Percentiles rank a stretch among this genome's conserved stretches.
Evolutionary conservation across 139 green algal species (phyloP).

Genomic region (Chlamydomonas sphaeroides): DNA sequence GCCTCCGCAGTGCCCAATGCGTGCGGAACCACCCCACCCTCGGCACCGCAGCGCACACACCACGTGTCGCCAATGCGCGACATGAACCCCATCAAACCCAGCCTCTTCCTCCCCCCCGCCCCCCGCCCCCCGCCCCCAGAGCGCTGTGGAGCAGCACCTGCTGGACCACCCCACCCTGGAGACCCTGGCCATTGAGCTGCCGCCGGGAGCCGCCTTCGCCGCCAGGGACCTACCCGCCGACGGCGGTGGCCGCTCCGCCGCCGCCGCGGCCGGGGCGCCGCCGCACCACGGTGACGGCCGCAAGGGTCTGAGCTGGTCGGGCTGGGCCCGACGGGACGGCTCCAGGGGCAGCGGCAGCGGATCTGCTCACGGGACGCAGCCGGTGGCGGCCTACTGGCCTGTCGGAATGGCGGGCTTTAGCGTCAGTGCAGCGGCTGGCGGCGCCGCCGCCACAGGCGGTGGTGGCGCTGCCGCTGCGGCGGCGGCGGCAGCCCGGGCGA

Average conservation of each 20-base stretch:
- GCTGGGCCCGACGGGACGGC: no score
- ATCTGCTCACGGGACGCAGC: no score
- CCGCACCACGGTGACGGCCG: background rate
- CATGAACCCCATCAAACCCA: background rate
- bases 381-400: no score
- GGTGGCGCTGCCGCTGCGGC: no score
- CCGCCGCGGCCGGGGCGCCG: background rate
- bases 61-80: no score
- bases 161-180: conserved; percentile 45
- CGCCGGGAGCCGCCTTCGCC: conserved; percentile 13
- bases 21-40: no score
- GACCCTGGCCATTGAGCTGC: conserved; percentile 56
- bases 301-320: background rate
- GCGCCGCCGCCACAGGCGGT: background rate
- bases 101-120: background rate
- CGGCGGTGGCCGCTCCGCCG: background rate
- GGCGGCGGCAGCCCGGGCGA: no score
- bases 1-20: no score
- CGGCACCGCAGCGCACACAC: no score
- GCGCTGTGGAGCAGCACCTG: conserved; percentile 38
- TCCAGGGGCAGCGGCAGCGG: no score
- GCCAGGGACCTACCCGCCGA: background rate
- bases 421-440: no score
- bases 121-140: conserved; percentile 12
- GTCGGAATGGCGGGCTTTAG: no score